These are phyloP conservation scores for Apium graveolens DNA, from an alignment of 129 eudicot species.

Conservation along the genomic window DNA sequence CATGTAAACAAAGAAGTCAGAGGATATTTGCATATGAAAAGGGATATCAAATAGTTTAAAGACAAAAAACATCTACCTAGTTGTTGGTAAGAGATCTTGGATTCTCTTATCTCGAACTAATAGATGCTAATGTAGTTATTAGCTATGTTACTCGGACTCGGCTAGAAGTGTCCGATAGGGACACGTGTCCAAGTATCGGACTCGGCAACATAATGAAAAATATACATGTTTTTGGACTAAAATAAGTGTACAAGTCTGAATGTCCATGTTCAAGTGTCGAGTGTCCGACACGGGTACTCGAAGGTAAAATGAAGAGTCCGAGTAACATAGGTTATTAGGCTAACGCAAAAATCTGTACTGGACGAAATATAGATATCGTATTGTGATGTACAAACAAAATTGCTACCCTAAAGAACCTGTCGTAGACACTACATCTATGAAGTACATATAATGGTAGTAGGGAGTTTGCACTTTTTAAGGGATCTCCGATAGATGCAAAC, in stretches of 20 bases:
- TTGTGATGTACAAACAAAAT: no score
- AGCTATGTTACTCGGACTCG: no score
- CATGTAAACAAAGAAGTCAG: background rate
- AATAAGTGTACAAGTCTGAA: no score
- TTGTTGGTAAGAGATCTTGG: background rate
- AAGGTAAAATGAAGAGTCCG: no score
- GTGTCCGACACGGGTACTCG: no score
- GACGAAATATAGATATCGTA: background rate
- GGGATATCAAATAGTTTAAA: background rate
- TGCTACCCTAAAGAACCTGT: background rate
- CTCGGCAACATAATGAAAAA: no score
- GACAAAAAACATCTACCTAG: background rate
- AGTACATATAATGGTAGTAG: background rate
- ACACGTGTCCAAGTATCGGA: no score
- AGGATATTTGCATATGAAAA: background rate
- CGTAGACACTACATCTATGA: no score
- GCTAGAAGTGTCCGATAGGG: no score
- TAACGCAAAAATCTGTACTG: background rate
- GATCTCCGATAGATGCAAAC: background rate
- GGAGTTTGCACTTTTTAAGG: background rate
- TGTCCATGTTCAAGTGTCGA: no score
- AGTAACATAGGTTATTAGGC: no score
- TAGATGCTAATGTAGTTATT: background rate
- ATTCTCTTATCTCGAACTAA: background rate
- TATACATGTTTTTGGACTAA: no score